A percentile compares a stretch with the other conserved stretches of the same genome.
These are phyloP conservation scores for Epipyxis sp. DNA, from an alignment of 108 stramenopile species.

Conservation along the genomic window DNA sequence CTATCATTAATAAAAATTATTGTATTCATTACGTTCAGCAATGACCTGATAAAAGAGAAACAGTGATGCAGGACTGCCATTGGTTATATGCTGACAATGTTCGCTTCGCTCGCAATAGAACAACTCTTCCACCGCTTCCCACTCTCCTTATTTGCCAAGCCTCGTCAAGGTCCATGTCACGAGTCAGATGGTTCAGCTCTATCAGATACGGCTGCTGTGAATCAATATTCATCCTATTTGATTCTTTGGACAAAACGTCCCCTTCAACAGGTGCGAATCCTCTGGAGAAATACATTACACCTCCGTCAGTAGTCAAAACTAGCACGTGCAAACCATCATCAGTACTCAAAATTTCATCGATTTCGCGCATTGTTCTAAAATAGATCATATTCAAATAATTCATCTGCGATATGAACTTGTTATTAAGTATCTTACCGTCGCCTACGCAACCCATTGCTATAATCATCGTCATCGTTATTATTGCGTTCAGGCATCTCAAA, in stretches of 20 bases:
- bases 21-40: no score
- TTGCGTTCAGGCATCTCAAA: not conserved
- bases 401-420: no score
- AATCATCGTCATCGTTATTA: not conserved
- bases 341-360: not conserved
- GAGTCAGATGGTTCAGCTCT: no score
- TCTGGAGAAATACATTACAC: constrained; percentile 7
- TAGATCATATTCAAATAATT: no score
- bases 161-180: not conserved
- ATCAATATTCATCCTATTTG: not conserved
- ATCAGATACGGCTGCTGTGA: no score
- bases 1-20: no score
- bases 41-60: no score
- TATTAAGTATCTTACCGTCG: not conserved
- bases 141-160: not conserved
- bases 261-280: not conserved
- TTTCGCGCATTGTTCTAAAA: constrained; percentile 14
- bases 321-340: constrained; percentile 8
- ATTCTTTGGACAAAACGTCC: not conserved
- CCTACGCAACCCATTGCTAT: not conserved
- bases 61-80: no score
- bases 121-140: not conserved
- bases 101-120: not conserved
- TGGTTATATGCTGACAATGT: no score
- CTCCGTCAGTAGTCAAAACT: not conserved